Conservation (phyloP, 2,329 filamentous ascomycete genomes). For the Hymenoscyphus albidus region DNA sequence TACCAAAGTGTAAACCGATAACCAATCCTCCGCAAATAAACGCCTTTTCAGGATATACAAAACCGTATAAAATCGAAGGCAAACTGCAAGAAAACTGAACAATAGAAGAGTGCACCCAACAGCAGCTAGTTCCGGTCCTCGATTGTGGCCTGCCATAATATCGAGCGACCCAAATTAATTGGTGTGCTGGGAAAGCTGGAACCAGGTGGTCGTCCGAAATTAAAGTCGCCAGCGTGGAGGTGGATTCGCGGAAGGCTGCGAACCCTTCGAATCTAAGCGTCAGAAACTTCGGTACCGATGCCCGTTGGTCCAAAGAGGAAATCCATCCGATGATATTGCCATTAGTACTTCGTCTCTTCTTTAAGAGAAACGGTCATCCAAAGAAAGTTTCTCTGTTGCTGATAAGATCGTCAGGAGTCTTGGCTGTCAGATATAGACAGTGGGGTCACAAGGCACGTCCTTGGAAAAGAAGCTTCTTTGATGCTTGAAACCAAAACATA, state of each 20-base stretch:
- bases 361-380: background rate
- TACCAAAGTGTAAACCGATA: slow-evolving; percentile 43
- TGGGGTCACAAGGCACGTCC: background rate
- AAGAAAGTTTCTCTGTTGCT: background rate
- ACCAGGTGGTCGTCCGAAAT: background rate
- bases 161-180: background rate
- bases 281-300: background rate
- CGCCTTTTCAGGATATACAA: slow-evolving; percentile 39
- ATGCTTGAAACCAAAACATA: background rate
- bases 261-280: background rate
- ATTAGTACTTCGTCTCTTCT: background rate
- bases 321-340: background rate
- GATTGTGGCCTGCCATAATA: slow-evolving; percentile 1
- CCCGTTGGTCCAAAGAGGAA: background rate
- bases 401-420: background rate
- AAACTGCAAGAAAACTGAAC: slow-evolving; percentile 36
- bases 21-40: slow-evolving; percentile 44
- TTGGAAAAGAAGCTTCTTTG: background rate
- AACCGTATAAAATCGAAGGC: slow-evolving; percentile 44
- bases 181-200: background rate
- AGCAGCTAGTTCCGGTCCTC: slow-evolving; percentile 16
- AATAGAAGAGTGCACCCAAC: slow-evolving; percentile 32
- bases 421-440: background rate
- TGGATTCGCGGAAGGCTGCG: background rate
- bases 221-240: background rate